Conservation (phyloP, 306 rosid genomes). For the Arachis stenosperma region DNA sequence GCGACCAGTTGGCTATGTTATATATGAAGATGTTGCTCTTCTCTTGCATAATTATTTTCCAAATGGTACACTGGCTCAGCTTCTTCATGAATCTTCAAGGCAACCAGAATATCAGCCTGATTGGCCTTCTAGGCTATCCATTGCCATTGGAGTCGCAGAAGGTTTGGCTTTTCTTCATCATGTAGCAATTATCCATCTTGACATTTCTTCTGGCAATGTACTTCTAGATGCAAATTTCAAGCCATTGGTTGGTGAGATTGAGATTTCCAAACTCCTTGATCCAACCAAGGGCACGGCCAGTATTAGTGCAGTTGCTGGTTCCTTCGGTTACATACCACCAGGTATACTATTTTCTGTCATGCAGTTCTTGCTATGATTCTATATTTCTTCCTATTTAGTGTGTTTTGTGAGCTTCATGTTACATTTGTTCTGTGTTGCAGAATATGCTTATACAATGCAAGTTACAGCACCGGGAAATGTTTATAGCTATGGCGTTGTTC, state of each 20-base stretch:
- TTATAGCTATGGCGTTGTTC: conserved; percentile 91
- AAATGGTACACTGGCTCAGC: conserved; percentile 85
- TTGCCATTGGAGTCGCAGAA: conserved; percentile 94
- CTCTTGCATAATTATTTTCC: conserved; percentile 85
- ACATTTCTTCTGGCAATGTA: conserved; percentile 89
- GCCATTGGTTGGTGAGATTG: conserved; percentile 93
- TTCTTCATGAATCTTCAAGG: conserved; percentile 80
- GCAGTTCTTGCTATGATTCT: conserved; percentile 19
- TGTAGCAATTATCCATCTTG: conserved; percentile 93
- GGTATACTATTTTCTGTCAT: conserved; percentile 52
- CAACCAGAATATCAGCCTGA: conserved; percentile 86
- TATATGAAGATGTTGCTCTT: conserved; percentile 93
- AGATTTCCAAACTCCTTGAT: conserved; percentile 94
- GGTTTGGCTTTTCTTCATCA: conserved; percentile 96
- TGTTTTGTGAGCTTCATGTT: conserved; percentile 12
- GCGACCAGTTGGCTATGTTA: conserved; percentile 91
- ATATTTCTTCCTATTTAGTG: conserved; percentile 16
- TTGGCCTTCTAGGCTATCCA: conserved; percentile 83
- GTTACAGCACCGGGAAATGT: conserved; percentile 98
- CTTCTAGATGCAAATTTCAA: conserved; percentile 79
- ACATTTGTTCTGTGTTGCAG: conserved; percentile 51
- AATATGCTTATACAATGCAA: conserved; percentile 99
- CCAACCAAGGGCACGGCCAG: conserved; percentile 97
- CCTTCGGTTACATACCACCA: conserved; percentile 98
- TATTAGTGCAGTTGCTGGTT: conserved; percentile 98